These are phyloP conservation scores for Ophiorrhiza pumila DNA, from an alignment of 257 asterid species.

Conservation along the genomic window DNA sequence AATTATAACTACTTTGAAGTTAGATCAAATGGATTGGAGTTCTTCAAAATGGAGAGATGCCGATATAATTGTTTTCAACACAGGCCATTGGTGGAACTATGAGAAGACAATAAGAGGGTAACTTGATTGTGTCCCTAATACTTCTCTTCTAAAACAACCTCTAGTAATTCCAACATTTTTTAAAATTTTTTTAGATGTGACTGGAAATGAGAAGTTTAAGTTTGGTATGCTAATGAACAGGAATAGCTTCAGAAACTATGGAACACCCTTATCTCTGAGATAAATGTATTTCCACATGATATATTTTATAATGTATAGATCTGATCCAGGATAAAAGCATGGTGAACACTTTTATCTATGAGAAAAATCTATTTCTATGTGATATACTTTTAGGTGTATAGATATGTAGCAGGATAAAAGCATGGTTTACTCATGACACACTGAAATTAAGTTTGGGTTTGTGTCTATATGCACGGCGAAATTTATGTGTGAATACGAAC, in stretches of 20 bases:
- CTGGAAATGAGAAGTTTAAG: background rate
- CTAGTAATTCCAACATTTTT: background rate
- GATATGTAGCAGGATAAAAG: background rate
- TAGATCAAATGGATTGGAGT: constrained; percentile 84
- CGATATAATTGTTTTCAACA: constrained; percentile 69
- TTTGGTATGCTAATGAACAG: background rate
- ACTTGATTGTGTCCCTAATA: background rate
- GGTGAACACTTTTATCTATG: background rate
- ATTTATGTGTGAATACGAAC: background rate
- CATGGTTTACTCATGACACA: background rate
- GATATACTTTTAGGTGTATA: background rate
- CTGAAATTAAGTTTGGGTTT: background rate
- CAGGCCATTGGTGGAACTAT: constrained; percentile 93
- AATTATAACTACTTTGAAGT: constrained; percentile 65
- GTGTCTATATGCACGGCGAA: background rate
- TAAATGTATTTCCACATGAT: background rate
- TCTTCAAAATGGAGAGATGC: constrained; percentile 72
- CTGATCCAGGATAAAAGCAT: background rate
- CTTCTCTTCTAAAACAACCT: background rate
- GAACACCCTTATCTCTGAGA: background rate
- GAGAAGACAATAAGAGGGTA: constrained; percentile 96
- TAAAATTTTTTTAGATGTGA: background rate
- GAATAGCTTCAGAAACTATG: background rate
- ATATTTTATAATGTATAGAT: background rate
- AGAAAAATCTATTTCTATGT: background rate